phyloP scores from a whole-genome alignment of 2,329 filamentous ascomycete species.

The Phoma herbarum region DNA sequence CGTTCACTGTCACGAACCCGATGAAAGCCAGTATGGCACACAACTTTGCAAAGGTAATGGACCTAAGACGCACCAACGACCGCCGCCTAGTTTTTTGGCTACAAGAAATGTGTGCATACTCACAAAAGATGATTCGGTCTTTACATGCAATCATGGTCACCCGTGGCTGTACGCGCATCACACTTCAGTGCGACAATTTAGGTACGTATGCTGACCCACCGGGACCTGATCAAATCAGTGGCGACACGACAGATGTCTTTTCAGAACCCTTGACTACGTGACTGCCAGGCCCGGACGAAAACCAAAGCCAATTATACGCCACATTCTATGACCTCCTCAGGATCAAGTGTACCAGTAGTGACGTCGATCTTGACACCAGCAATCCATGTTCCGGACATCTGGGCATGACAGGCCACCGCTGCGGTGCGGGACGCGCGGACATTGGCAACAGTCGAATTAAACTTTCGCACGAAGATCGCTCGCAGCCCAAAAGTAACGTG shows the following conservation, averaged over 20 bases:
- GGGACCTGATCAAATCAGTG: neutral
- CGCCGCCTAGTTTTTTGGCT: neutral
- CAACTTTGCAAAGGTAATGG: neutral
- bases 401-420: conserved; percentile 28
- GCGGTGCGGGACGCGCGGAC: conserved; percentile 25
- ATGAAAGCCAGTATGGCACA: conserved; percentile 3
- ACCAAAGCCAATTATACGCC: conserved; percentile 12
- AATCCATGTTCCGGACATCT: conserved; percentile 26
- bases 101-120: neutral
- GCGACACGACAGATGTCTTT: neutral
- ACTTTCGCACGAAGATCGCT: conserved; percentile 2
- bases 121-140: neutral
- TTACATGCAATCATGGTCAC: neutral
- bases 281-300: neutral
- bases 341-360: neutral
- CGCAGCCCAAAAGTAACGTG: conserved; percentile 8
- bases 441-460: conserved; percentile 3
- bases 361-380: conserved; percentile 2
- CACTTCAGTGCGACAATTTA: neutral
- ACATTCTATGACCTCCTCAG: neutral
- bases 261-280: neutral
- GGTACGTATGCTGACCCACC: neutral
- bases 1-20: neutral
- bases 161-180: neutral
- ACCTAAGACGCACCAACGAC: neutral